These are phyloP conservation scores for Tuber indicum DNA, from an alignment of 495 filamentous ascomycete genomes.

Conservation along the genomic window DNA sequence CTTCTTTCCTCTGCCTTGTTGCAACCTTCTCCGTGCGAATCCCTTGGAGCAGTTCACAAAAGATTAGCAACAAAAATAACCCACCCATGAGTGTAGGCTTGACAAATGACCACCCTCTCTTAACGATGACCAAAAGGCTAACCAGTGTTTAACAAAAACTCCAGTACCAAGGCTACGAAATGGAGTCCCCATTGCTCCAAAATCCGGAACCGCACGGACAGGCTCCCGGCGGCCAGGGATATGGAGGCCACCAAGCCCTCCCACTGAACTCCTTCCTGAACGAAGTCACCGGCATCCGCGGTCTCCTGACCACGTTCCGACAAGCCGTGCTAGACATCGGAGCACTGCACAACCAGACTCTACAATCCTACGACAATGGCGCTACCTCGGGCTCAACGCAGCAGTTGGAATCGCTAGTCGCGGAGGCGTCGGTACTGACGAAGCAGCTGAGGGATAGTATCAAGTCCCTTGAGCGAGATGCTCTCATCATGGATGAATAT, in stretches of 20 bases:
- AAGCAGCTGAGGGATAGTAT: conserved; percentile 61
- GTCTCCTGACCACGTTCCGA: conserved; percentile 29
- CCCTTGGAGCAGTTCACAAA: conserved; percentile 13
- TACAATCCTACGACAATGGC: conserved; percentile 36
- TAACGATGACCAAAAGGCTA: conserved; percentile 24
- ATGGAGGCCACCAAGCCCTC: conserved; percentile 32
- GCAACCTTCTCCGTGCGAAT: not conserved
- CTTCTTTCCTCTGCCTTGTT: conserved; percentile 4
- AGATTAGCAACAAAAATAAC: conserved; percentile 17
- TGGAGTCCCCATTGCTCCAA: conserved; percentile 36
- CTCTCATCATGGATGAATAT: conserved; percentile 52
- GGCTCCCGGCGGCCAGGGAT: conserved; percentile 17
- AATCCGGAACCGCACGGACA: not conserved
- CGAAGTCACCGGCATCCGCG: conserved; percentile 33
- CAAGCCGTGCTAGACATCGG: conserved; percentile 34
- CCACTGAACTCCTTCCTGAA: conserved; percentile 36
- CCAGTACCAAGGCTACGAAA: conserved; percentile 30
- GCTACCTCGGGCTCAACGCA: conserved; percentile 26
- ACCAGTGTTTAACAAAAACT: not conserved
- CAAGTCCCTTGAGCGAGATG: conserved; percentile 59
- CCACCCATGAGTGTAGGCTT: conserved; percentile 2
- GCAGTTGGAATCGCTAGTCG: conserved; percentile 55
- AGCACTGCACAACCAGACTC: conserved; percentile 34
- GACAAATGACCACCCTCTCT: not conserved
- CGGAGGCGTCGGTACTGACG: conserved; percentile 61